These are phyloP conservation scores for Rhododendron kiyosumense DNA, from an alignment of 148 eudicot genomes.

Conservation along the genomic window DNA sequence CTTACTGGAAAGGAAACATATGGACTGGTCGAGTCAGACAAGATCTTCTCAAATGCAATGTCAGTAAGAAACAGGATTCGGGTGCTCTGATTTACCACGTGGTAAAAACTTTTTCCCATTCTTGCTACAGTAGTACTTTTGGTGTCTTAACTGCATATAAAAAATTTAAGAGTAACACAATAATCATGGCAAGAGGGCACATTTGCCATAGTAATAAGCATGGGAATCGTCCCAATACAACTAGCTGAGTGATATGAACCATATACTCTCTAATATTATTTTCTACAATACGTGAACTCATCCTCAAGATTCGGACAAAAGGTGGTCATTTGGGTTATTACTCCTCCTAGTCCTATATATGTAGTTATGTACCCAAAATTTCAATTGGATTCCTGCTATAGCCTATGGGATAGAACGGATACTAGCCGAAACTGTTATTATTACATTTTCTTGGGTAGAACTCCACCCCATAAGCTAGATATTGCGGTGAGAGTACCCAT, in stretches of 20 bases:
- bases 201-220: neutral
- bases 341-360: neutral
- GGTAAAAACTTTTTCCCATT: slow-evolving; percentile 18
- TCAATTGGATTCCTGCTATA: neutral
- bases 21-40: slow-evolving; percentile 8
- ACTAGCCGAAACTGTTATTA: neutral
- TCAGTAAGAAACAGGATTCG: slow-evolving; percentile 18
- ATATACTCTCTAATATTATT: no score
- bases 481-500: neutral
- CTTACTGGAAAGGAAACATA: slow-evolving; percentile 57
- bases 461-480: neutral
- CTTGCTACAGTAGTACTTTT: neutral
- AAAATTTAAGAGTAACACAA: neutral
- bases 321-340: neutral
- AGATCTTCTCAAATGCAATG: slow-evolving; percentile 40
- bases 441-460: neutral
- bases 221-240: neutral
- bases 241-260: neutral
- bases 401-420: neutral
- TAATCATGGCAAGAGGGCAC: neutral
- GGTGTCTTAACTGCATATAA: neutral
- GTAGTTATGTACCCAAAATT: neutral
- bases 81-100: slow-evolving; percentile 28
- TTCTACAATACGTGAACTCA: neutral
- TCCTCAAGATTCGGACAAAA: neutral